Evolutionary conservation across 2,329 filamentous ascomycete species (phyloP), one percentile per base, ranked within the genome.

Genomic region (Trichoderma brevicompactum): DNA sequence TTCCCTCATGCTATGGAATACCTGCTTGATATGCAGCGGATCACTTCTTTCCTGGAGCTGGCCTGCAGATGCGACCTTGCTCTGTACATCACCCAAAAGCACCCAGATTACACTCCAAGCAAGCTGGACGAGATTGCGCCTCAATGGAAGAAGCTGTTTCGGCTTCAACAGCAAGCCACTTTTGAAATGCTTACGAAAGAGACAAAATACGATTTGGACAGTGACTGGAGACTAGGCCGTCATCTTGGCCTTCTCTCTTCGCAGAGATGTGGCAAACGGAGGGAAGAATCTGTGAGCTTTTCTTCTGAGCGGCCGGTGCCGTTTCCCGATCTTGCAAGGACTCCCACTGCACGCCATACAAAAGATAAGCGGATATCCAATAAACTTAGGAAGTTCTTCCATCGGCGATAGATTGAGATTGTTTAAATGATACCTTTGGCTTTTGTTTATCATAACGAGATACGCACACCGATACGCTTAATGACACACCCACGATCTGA

Each of bases 61-160:
- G 61, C 61, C 34, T 54, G 49, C 40, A 55, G 44, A 40, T 64
- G 49, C 13, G 61, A 64, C 28, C 48, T 64, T 28, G 34, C 40
- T 2, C 32, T 53, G 1, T 55, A 64, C n/a, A 50, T 55, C 40
- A 34, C n/a, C 5, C 40, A 46, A 23, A 64, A 64, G 32, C 10
- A 48, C 34, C 50, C 61, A 2, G 40, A 58, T 28, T 54, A 54
- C 52, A 41, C 23, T 9, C 38, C 36, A 1, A 41, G n/a, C 7
- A 54, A 41, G 34, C 17, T 53, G 4, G 15, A 41, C 12, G 52
- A 54, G 12, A 8, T 54, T 54, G 36, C 52, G 12, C 52, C 52
- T 2, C 17, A n/a, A 3, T 54, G 52, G 52, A 54, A 17, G 5
- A 54, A 23, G 36, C 19, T 36, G 12, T 53, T 53, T n/a, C 32